These are phyloP conservation scores for Apostasia shenzhenica DNA, from an alignment of 106 monocot genomes.

Conservation along the genomic window DNA sequence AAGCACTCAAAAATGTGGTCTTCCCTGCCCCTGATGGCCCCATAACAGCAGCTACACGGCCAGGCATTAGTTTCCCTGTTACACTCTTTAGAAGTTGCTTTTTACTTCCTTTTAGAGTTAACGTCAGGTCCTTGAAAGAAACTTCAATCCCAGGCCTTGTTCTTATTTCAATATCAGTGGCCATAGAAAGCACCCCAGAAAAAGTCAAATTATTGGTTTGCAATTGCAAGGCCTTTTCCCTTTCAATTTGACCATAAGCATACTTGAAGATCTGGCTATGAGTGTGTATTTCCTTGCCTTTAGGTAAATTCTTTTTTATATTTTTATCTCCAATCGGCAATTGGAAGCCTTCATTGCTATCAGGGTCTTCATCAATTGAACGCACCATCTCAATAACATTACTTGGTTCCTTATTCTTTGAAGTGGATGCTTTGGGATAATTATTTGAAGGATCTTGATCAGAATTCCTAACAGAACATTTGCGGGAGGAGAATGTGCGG, in stretches of 20 bases:
- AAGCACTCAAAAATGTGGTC: conserved; percentile 79
- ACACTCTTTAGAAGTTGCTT: conserved; percentile 59
- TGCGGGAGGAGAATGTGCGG: conserved; percentile 28
- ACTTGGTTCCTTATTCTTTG: conserved; percentile 27
- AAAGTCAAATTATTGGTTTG: conserved; percentile 65
- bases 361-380: conserved; percentile 45
- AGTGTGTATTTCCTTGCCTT: conserved; percentile 60
- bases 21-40: conserved; percentile 95
- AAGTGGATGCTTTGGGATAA: conserved; percentile 13
- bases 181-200: conserved; percentile 67
- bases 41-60: conserved; percentile 84
- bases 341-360: conserved; percentile 41
- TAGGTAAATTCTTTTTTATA: conserved; percentile 35
- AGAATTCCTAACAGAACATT: conserved; percentile 8
- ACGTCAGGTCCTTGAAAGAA: conserved; percentile 68
- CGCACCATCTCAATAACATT: conserved; percentile 32
- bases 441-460: conserved; percentile 6
- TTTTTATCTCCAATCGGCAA: conserved; percentile 45
- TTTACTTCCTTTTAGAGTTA: conserved; percentile 51
- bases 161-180: conserved; percentile 45
- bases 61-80: conserved; percentile 81
- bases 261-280: conserved; percentile 76
- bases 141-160: conserved; percentile 68
- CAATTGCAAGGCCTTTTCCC: conserved; percentile 63
- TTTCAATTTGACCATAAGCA: conserved; percentile 87